Percentiles rank a stretch among this genome's conserved stretches.
Evolutionary conservation across 768 basidiomycete species (phyloP).

Genomic region (Rhodocollybia butyracea): DNA sequence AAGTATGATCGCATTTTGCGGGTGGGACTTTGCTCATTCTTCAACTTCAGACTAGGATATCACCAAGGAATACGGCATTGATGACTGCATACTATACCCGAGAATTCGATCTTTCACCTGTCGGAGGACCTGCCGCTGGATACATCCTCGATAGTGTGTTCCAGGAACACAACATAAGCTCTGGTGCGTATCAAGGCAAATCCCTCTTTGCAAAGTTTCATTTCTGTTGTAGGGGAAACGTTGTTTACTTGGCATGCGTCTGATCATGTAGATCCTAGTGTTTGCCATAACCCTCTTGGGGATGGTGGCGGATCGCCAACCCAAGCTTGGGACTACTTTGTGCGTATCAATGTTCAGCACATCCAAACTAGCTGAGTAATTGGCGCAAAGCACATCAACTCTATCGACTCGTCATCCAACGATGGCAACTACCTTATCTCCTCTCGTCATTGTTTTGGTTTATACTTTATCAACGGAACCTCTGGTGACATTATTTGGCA

Average conservation of each 20-base stretch:
- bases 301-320: not conserved
- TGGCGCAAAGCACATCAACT: constrained; percentile 3
- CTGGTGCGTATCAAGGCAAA: not conserved
- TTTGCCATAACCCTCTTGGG: constrained; percentile 1
- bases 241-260: constrained; percentile 2
- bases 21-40: too few species aligned
- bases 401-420: constrained; percentile 10
- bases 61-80: not conserved
- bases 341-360: not conserved
- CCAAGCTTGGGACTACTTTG: constrained; percentile 3
- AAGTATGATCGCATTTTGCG: not conserved
- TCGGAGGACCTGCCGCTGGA: not conserved
- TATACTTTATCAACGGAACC: constrained; percentile 14
- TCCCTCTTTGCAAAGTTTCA: not conserved
- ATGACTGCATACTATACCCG: not conserved
- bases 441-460: constrained; percentile 12
- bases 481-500: constrained; percentile 18
- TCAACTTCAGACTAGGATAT: not conserved
- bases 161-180: not conserved
- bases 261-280: not conserved
- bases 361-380: not conserved
- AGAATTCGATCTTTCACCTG: not conserved
- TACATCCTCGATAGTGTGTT: constrained; percentile 2
- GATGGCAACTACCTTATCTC: constrained; percentile 17
- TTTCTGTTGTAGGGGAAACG: not conserved